These are phyloP conservation scores for Psilocybe tampanensis DNA, from an alignment of 768 basidiomycete species.

Conservation along the genomic window DNA sequence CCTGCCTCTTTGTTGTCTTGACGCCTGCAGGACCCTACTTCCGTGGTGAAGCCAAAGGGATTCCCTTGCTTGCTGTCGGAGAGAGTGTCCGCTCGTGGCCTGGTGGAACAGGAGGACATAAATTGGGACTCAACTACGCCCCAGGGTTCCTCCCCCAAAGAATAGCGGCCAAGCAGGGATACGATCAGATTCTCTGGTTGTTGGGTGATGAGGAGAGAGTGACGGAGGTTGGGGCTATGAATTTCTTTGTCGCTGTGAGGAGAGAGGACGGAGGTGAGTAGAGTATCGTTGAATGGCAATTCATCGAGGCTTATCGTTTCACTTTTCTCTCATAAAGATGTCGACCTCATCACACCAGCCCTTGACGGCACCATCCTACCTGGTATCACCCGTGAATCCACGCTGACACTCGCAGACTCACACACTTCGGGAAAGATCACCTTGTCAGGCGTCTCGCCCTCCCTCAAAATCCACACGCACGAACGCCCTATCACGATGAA, in stretches of 20 bases:
- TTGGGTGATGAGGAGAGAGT: slow-evolving; percentile 54
- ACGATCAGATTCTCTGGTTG: slow-evolving; percentile 81
- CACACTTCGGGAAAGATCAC: slow-evolving; percentile 51
- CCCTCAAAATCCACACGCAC: slow-evolving; percentile 41
- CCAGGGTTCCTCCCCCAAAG: slow-evolving; percentile 65
- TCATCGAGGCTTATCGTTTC: not conserved
- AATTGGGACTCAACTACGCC: slow-evolving; percentile 71
- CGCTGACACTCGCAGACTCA: slow-evolving; percentile 61
- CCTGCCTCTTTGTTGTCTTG: slow-evolving; percentile 75
- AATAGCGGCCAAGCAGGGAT: slow-evolving; percentile 66
- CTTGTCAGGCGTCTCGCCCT: slow-evolving; percentile 43
- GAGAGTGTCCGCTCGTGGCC: slow-evolving; percentile 51
- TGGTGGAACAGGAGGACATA: slow-evolving; percentile 77
- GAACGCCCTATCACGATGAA: slow-evolving; percentile 64
- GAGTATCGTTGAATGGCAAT: not conserved
- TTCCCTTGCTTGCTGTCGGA: slow-evolving; percentile 43
- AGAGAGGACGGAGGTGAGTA: slow-evolving; percentile 57
- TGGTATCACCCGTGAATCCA: slow-evolving; percentile 86
- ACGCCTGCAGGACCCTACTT: slow-evolving; percentile 81
- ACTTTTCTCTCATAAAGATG: slow-evolving; percentile 35
- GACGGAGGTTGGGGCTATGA: slow-evolving; percentile 78
- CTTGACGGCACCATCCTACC: slow-evolving; percentile 88
- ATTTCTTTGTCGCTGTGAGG: slow-evolving; percentile 70
- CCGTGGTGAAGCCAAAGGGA: slow-evolving; percentile 60
- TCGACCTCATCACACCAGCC: slow-evolving; percentile 82